A percentile compares a stretch with the other conserved stretches of the same genome.
These are phyloP conservation scores for Pythium grandisporangium DNA, from an alignment of 352 stramenopile genomes.

Conservation along the genomic window DNA sequence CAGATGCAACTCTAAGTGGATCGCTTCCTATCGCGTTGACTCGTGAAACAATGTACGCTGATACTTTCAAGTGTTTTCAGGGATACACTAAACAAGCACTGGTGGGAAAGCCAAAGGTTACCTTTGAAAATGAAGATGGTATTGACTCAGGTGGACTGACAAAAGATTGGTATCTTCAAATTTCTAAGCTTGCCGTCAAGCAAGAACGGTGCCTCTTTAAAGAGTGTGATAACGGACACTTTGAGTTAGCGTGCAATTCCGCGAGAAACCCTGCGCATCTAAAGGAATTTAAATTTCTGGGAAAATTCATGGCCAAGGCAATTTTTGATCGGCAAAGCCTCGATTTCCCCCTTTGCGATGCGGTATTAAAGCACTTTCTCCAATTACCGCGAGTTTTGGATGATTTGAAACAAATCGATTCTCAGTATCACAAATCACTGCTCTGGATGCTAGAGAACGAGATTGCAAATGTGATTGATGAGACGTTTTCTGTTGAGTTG, in stretches of 20 bases:
- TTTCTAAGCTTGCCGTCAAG: constrained; percentile 37
- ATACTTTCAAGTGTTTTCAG: constrained; percentile 51
- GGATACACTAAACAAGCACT: constrained; percentile 37
- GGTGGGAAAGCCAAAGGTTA: constrained; percentile 63
- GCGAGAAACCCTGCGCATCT: constrained; percentile 17
- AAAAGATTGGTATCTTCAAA: constrained; percentile 85
- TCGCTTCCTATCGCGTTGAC: constrained; percentile 35
- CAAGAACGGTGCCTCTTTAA: constrained; percentile 38
- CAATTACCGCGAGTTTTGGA: constrained; percentile 27
- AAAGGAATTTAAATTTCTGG: constrained; percentile 53
- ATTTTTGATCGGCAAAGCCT: constrained; percentile 82
- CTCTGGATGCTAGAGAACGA: constrained; percentile 85
- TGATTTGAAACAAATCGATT: constrained; percentile 66
- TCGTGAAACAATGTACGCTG: constrained; percentile 54
- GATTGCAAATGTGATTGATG: constrained; percentile 66
- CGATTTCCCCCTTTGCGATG: constrained; percentile 68
- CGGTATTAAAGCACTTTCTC: constrained; percentile 65
- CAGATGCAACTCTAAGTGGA: constrained; percentile 16
- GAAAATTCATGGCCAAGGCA: constrained; percentile 77
- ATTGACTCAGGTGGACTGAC: constrained; percentile 86
- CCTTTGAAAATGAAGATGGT: constrained; percentile 72
- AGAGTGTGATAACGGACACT: constrained; percentile 34
- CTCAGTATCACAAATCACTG: constrained; percentile 74
- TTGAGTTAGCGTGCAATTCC: constrained; percentile 35
- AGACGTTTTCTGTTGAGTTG: constrained; percentile 79